These are phyloP conservation scores for Lecanicillium sp. DNA, from an alignment of 2,329 filamentous ascomycete genomes.

Conservation along the genomic window DNA sequence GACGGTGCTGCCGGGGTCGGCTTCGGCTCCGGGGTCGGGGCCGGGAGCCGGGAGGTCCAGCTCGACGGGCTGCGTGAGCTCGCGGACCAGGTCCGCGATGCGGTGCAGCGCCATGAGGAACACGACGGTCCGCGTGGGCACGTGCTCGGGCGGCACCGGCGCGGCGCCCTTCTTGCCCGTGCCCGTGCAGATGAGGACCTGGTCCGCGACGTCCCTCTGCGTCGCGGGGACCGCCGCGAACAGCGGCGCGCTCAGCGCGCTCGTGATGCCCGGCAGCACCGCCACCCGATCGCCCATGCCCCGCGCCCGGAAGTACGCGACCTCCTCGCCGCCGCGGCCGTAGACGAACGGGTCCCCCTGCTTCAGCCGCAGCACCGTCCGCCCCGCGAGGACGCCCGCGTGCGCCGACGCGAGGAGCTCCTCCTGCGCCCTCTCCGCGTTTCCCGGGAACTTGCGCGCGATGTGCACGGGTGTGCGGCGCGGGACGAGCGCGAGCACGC, in stretches of 20 bases:
- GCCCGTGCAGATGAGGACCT: slow-evolving; percentile 92
- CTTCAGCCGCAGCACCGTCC: slow-evolving; percentile 82
- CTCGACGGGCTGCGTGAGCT: slow-evolving; percentile 50
- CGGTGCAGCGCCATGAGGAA: slow-evolving; percentile 95
- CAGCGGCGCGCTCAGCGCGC: slow-evolving; percentile 76
- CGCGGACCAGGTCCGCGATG: slow-evolving; percentile 64
- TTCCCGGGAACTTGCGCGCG: slow-evolving; percentile 94
- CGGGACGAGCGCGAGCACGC: slow-evolving; percentile 83
- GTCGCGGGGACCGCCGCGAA: slow-evolving; percentile 86
- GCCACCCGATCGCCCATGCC: slow-evolving; percentile 58
- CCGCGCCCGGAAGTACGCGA: slow-evolving; percentile 69
- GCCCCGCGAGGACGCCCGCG: slow-evolving; percentile 57
- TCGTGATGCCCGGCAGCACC: slow-evolving; percentile 87
- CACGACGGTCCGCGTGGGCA: slow-evolving; percentile 73
- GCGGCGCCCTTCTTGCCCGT: slow-evolving; percentile 85
- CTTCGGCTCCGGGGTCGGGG: too few relatives aligned
- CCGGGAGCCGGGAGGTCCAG: slow-evolving; percentile 29
- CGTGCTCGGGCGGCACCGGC: slow-evolving; percentile 74
- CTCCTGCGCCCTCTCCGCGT: slow-evolving; percentile 87
- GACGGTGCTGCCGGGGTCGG: slow-evolving; percentile 23
- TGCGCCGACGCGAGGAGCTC: slow-evolving; percentile 79
- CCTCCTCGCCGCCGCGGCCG: slow-evolving; percentile 89
- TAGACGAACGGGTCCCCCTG: slow-evolving; percentile 97
- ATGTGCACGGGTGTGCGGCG: slow-evolving; percentile 86
- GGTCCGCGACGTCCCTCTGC: slow-evolving; percentile 83